phyloP scores from a whole-genome alignment of 1,139 yeast genomes.

The Magnusiomyces sp. region DNA sequence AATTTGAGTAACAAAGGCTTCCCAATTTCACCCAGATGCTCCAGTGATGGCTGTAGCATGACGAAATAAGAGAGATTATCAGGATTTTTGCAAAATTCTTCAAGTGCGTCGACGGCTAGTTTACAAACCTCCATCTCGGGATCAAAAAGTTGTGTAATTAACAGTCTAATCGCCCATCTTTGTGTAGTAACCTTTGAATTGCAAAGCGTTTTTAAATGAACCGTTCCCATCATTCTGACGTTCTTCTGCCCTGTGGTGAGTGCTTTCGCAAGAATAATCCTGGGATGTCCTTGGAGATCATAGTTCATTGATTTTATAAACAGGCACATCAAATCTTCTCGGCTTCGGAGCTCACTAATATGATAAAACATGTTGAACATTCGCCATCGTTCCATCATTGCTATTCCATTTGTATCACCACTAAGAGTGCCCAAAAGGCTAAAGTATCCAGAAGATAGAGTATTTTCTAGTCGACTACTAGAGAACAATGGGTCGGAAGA shows the following conservation, averaged over 20 bases:
- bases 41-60: slow-evolving; percentile 38
- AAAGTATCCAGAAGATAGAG: slow-evolving; percentile 71
- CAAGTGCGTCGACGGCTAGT: slow-evolving; percentile 46
- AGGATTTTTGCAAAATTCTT: slow-evolving; percentile 39
- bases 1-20: slow-evolving; percentile 45
- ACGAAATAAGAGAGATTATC: slow-evolving; percentile 40
- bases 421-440: slow-evolving; percentile 68
- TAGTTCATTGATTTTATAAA: slow-evolving; percentile 58
- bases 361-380: slow-evolving; percentile 73
- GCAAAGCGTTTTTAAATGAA: slow-evolving; percentile 40
- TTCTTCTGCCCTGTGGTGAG: slow-evolving; percentile 47
- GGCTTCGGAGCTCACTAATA: slow-evolving; percentile 46
- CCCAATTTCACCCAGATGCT: slow-evolving; percentile 39
- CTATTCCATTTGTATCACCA: slow-evolving; percentile 50
- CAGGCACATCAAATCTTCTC: slow-evolving; percentile 52
- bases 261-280: slow-evolving; percentile 58
- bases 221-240: slow-evolving; percentile 51
- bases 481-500: slow-evolving; percentile 71
- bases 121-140: slow-evolving; percentile 48
- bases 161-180: slow-evolving; percentile 39
- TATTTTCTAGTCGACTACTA: slow-evolving; percentile 47
- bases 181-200: slow-evolving; percentile 15
- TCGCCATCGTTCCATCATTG: slow-evolving; percentile 71
- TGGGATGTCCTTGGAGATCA: slow-evolving; percentile 54
- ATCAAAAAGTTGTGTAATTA: slow-evolving; percentile 69